A percentile compares a stretch with the other conserved stretches of the same genome.
Conservation (phyloP, 163 green algal genomes). For the Coccomyxa subellipsoidea region DNA sequence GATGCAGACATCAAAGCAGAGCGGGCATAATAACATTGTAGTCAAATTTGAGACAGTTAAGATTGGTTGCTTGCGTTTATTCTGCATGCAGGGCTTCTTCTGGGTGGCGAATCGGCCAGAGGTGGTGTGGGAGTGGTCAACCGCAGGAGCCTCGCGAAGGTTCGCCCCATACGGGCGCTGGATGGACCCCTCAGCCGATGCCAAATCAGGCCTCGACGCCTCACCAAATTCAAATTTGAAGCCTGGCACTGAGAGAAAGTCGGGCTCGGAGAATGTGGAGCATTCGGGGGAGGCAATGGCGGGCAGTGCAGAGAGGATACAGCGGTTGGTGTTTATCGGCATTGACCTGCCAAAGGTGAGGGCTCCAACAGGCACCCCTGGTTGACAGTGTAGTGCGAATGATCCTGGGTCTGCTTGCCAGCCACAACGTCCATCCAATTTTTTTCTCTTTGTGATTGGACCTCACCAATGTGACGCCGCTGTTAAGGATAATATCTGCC, state of each 20-base stretch:
- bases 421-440: too few species aligned
- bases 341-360: neutral
- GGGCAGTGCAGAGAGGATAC: neutral
- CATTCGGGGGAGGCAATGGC: neutral
- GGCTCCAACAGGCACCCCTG: too few species aligned
- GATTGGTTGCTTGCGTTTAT: neutral
- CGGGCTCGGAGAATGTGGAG: neutral
- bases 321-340: constrained; percentile 10
- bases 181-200: neutral
- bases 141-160: neutral
- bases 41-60: neutral
- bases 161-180: constrained; percentile 7
- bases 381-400: too few species aligned
- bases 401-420: too few species aligned
- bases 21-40: too few species aligned
- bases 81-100: constrained; percentile 4
- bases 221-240: neutral
- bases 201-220: neutral
- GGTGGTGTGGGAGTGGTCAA: constrained; percentile 5
- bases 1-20: too few species aligned
- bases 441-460: too few species aligned
- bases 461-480: too few species aligned
- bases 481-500: too few species aligned
- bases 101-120: neutral
- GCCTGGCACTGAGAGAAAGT: too few species aligned